Evolutionary conservation across 2,329 filamentous ascomycete species (phyloP).

Genomic region (Orbilia javanica): DNA sequence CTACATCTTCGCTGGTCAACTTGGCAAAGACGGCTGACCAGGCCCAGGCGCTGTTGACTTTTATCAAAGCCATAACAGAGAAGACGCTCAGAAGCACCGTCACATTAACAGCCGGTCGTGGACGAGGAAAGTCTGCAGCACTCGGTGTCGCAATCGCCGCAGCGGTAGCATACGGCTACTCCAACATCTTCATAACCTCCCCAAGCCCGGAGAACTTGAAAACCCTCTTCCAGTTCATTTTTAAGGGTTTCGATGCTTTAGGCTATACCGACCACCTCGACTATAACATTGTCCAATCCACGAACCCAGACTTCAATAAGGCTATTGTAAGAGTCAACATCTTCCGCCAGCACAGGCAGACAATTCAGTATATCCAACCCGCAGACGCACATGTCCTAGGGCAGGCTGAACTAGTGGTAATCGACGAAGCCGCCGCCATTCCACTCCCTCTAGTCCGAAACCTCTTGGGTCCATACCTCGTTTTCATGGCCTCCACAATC

Average conservation of each 20-base stretch:
- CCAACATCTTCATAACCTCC: constrained; percentile 99
- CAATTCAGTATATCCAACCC: constrained; percentile 97
- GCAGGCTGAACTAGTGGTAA: constrained; percentile 93
- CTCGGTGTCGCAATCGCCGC: constrained; percentile 94
- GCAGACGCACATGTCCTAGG: constrained; percentile 95
- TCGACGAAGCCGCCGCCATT: constrained; percentile 97
- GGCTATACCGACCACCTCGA: constrained; percentile 95
- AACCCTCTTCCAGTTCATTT: constrained; percentile 96
- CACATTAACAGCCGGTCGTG: constrained; percentile 90
- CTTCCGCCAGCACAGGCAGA: constrained; percentile 93
- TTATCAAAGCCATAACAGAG: constrained; percentile 94
- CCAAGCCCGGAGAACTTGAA: constrained; percentile 98
- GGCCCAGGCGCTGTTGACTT: constrained; percentile 94
- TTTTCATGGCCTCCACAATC: constrained; percentile 99
- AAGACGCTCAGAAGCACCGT: constrained; percentile 96
- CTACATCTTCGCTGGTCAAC: constrained; percentile 84
- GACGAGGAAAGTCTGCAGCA: constrained; percentile 95
- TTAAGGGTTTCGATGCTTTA: constrained; percentile 96
- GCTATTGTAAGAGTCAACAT: constrained; percentile 97
- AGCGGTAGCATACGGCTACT: constrained; percentile 94
- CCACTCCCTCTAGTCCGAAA: constrained; percentile 92
- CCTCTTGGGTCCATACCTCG: constrained; percentile 94
- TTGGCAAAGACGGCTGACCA: constrained; percentile 93
- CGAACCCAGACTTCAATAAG: constrained; percentile 98
- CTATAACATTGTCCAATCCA: constrained; percentile 98